Percentiles rank a stretch among this genome's conserved stretches.
Conservation (phyloP, 495 filamentous ascomycete species). For the Neurospora sp. region DNA sequence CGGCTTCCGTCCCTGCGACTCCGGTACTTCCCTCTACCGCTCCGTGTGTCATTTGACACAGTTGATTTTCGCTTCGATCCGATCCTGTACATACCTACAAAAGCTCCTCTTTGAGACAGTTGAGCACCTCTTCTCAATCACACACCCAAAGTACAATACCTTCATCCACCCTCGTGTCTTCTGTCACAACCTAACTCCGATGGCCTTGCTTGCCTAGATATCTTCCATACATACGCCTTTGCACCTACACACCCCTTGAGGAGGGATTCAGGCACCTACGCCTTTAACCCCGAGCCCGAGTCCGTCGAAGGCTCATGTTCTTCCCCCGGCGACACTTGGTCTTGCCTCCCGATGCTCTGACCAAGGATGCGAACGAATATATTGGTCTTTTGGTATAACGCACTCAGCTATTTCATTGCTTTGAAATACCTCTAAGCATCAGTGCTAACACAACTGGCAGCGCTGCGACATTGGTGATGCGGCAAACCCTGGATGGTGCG, state of each 20-base stretch:
- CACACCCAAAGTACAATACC: no score
- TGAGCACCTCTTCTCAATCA: no score
- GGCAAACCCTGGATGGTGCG: conserved; percentile 41
- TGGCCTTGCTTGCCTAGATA: no score
- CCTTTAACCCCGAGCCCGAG: conserved; percentile 17
- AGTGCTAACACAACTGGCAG: conserved; percentile 3
- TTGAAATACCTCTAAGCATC: not conserved
- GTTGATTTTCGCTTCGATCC: no score
- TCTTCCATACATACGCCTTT: no score
- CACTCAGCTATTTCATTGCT: not conserved
- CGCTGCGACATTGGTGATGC: conserved; percentile 18
- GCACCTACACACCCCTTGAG: no score
- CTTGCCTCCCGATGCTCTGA: conserved; percentile 44
- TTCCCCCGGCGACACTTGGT: conserved; percentile 17
- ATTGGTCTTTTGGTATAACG: conserved; percentile 43
- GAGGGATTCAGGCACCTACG: conserved; percentile 19
- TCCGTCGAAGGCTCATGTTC: no score
- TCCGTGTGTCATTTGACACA: no score
- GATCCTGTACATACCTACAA: no score
- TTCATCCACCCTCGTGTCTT: no score
- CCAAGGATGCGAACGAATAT: conserved; percentile 45
- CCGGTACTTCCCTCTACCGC: not conserved
- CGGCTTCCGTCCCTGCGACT: not conserved
- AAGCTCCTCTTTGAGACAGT: no score
- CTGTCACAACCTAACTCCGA: no score